A percentile compares a stretch with the other conserved stretches of the same genome.
Evolutionary conservation across 306 rosid genomes (phyloP).

Genomic region (Elaeagnus macrophylla): DNA sequence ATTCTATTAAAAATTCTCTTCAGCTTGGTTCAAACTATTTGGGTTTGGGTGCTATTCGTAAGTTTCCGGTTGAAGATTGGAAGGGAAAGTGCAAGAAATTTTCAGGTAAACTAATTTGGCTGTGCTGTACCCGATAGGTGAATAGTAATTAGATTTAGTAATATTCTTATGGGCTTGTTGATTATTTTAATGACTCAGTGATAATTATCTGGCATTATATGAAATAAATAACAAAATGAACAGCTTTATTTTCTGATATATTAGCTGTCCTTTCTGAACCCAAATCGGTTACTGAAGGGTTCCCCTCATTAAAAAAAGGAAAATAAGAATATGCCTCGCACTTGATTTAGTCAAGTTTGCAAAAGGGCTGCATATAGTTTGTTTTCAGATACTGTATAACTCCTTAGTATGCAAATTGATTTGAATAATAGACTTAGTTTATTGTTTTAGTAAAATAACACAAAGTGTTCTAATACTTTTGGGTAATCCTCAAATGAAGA

Average conservation of each 20-base stretch:
- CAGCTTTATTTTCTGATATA: conserved; percentile 18
- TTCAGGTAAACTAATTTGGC: conserved; percentile 31
- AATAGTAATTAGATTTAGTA: not conserved
- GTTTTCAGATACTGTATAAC: too few relatives aligned
- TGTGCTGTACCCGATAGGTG: not conserved
- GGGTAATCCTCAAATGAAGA: too few relatives aligned
- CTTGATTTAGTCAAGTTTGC: conserved; percentile 9
- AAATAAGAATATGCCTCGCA: conserved; percentile 25
- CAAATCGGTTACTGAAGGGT: conserved; percentile 23
- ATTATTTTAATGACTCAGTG: not conserved
- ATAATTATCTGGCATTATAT: conserved; percentile 8
- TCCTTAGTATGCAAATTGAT: too few relatives aligned
- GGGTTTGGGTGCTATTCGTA: not conserved
- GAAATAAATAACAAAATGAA: conserved; percentile 25
- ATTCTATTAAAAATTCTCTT: not conserved
- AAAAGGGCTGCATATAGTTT: too few relatives aligned
- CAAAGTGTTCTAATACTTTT: too few relatives aligned
- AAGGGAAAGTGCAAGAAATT: conserved; percentile 17
- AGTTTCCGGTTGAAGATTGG: conserved; percentile 2
- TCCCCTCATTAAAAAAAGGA: not conserved
- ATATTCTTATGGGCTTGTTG: not conserved
- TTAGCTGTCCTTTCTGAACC: conserved; percentile 31
- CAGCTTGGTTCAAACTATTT: not conserved
- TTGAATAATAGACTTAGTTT: too few relatives aligned
- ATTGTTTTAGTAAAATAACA: too few relatives aligned